Base-by-base conservation (phyloP, 208 protist genomes). In the Crithidia mellificae region DNA sequence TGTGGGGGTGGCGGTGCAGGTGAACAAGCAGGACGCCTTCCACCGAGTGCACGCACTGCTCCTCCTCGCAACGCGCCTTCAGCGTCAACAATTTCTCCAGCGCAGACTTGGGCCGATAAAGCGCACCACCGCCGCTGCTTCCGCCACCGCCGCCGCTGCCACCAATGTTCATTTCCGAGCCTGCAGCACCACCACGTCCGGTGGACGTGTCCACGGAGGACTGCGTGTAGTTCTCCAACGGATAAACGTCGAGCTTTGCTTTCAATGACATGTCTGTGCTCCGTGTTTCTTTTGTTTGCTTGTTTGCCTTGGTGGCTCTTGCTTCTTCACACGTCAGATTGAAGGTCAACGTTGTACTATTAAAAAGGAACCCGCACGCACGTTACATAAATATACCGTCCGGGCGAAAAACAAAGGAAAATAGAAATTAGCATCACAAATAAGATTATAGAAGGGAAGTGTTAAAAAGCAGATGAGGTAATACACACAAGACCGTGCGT, bases 21-120 rank as follows among this genome's bases (percentile, higher is more conserved):
- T 97, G 94, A 6, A 96, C 92, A 22, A 98, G 71, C 3, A 97
- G 83, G 9, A 98, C 87, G 2, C 81, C 93, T 64, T 97, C 96
- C 4, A 97, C 96, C 1, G 92, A 95, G 41, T 81, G 83, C 44
- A 96, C 80, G 22, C 74, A 78, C 56, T 92, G 81, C 51, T 89
- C 84, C 50, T 96, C 89, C 52, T 83, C 78, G 72, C 90, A 98
- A 5, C 81, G 90, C 2, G 71, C 71, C 74, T 93, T 90, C 39
- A 97, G 85, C 38, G 81, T 86, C 27, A 86, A 68, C 27, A 98
- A 63, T 63, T 96, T 94, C 58, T 96, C 87, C 14, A 88, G 52
- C 14, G 93, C 78, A 22, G 83, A 87, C 27, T 84, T 78, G 36
- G 85, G 77, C 39, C 87, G 90, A 14, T 64, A 30, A 19, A 68